A percentile compares a stretch with the other conserved stretches of the same genome.
Evolutionary conservation across 192 early-diverging fungal genomes (phyloP).

Genomic region (Funneliformis mosseae): DNA sequence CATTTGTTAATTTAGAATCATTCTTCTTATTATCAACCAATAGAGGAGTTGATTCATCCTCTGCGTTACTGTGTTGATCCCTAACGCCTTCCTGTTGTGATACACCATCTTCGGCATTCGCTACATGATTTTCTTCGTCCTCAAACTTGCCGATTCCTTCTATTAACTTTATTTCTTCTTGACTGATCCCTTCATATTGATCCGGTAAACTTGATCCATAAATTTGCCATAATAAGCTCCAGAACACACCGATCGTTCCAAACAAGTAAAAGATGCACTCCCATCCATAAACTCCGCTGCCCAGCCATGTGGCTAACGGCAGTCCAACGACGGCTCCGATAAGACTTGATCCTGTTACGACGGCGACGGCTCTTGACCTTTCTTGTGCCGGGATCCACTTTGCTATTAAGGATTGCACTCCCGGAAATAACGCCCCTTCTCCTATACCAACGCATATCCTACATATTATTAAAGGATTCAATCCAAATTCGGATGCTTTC

Average conservation of each 20-base stretch:
- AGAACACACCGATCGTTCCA: constrained; percentile 36
- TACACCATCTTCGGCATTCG: background rate
- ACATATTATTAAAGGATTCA: constrained; percentile 32
- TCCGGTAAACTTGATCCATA: constrained; percentile 38
- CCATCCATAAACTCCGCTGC: constrained; percentile 43
- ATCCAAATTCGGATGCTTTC: constrained; percentile 19
- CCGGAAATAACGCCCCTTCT: constrained; percentile 44
- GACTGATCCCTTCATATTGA: constrained; percentile 32
- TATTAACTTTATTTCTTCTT: constrained; percentile 38
- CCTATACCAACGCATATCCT: constrained; percentile 41
- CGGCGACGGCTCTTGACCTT: constrained; percentile 38
- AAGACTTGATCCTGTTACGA: constrained; percentile 36
- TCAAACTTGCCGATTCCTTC: background rate
- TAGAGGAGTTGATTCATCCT: too few relatives aligned
- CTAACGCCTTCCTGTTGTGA: too few relatives aligned
- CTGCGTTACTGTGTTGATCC: too few relatives aligned
- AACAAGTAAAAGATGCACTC: constrained; percentile 46
- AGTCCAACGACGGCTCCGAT: constrained; percentile 42
- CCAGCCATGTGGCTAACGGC: constrained; percentile 41
- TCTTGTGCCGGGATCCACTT: constrained; percentile 42
- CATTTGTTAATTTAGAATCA: too few relatives aligned
- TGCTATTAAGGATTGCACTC: constrained; percentile 40
- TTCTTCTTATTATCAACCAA: too few relatives aligned
- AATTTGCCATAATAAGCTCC: constrained; percentile 41
- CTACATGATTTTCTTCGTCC: too few relatives aligned